A percentile compares a stretch with the other conserved stretches of the same genome.
phyloP scores from a whole-genome alignment of 331 rosid genomes.

The Ulmus americana region DNA sequence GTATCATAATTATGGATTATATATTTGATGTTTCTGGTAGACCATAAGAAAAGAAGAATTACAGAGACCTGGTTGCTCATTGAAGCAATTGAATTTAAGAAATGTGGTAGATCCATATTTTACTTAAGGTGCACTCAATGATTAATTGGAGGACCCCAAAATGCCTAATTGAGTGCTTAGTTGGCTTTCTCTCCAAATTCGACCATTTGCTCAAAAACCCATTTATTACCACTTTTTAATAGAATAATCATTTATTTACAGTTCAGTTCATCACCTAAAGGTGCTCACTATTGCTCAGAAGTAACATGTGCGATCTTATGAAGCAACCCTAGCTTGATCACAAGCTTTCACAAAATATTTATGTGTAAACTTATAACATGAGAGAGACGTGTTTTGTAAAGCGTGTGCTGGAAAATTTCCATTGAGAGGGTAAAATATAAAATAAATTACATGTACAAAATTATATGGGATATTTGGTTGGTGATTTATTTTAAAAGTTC shows the following conservation, averaged over 20 bases:
- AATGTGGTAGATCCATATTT: conserved; percentile 33
- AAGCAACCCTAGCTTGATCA: no score
- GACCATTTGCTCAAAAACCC: neutral
- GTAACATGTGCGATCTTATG: neutral
- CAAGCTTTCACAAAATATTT: no score
- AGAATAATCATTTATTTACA: neutral
- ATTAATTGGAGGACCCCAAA: conserved; percentile 16
- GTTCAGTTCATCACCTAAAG: neutral
- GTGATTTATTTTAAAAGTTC: no score
- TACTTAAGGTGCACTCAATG: conserved; percentile 44
- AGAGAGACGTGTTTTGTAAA: no score
- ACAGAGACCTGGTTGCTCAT: neutral
- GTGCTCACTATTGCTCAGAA: neutral
- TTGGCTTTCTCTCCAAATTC: conserved; percentile 13
- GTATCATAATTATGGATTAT: neutral
- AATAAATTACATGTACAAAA: no score
- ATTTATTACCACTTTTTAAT: neutral
- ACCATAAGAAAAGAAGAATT: neutral
- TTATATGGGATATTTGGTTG: no score
- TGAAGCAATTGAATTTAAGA: conserved; percentile 10
- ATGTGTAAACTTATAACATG: no score
- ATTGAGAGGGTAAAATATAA: no score
- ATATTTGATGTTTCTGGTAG: neutral
- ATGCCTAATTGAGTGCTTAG: conserved; percentile 38
- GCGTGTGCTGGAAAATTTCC: no score